Percentiles rank a stretch among this genome's conserved stretches.
These are phyloP conservation scores for Echinochloa phyllopogon DNA, from an alignment of 176 grass and related monocot species.

Conservation along the genomic window DNA sequence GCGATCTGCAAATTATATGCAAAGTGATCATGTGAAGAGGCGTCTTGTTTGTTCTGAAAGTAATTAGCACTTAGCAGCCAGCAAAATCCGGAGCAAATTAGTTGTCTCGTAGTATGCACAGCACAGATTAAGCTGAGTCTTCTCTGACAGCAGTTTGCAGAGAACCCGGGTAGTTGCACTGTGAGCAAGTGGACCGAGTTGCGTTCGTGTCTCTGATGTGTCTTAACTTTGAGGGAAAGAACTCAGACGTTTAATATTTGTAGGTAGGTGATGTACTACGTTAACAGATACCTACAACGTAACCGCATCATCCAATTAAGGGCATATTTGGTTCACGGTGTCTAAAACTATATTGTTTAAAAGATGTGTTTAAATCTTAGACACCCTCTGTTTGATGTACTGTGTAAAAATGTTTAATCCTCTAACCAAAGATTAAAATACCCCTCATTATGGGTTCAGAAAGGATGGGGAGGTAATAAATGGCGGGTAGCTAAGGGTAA, in stretches of 20 bases:
- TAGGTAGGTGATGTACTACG: neutral
- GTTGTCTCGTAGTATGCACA: no score
- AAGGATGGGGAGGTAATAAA: no score
- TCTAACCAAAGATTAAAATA: no score
- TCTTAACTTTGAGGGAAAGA: neutral
- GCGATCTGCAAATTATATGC: neutral
- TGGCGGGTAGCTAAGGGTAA: no score
- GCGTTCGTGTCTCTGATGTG: neutral
- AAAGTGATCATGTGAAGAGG: constrained; percentile 11
- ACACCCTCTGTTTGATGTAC: no score
- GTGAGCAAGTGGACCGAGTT: neutral
- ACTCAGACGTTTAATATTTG: neutral
- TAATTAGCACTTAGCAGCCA: neutral
- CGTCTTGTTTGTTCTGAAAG: constrained; percentile 12
- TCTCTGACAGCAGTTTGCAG: neutral
- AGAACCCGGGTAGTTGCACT: neutral
- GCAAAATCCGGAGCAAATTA: neutral
- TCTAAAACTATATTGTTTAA: no score
- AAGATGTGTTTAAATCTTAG: no score
- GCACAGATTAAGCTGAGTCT: neutral
- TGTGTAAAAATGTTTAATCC: no score
- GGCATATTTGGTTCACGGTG: no score
- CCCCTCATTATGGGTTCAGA: no score
- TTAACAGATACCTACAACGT: constrained; percentile 13
- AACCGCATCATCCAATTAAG: neutral